A percentile compares a stretch with the other conserved stretches of the same genome.
phyloP scores from a whole-genome alignment of 306 rosid species.

The Castanea crenata region DNA sequence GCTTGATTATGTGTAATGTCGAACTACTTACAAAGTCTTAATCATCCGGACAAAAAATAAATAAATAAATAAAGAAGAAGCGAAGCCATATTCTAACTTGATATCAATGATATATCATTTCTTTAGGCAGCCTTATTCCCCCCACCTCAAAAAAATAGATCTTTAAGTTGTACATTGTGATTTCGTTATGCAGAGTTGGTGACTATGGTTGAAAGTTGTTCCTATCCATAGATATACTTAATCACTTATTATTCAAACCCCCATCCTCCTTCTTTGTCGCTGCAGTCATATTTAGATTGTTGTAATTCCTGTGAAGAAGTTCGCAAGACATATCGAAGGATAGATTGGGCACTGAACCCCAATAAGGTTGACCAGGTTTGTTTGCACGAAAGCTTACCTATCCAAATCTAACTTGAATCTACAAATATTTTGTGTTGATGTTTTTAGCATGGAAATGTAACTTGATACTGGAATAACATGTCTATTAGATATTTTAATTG shows the following conservation, averaged over 20 bases:
- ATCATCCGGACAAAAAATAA: not conserved
- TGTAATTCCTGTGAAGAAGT: slow-evolving; percentile 94
- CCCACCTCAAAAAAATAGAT: not conserved
- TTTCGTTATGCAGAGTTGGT: not conserved
- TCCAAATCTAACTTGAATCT: not conserved
- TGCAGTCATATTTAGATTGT: slow-evolving; percentile 82
- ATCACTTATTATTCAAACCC: not conserved
- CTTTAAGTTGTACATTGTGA: not conserved
- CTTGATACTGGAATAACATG: not conserved
- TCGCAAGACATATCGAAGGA: slow-evolving; percentile 88
- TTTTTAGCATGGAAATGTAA: not conserved
- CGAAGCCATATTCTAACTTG: not conserved
- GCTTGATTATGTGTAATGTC: not conserved
- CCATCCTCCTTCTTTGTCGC: not conserved
- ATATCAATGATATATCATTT: not conserved
- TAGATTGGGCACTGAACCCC: slow-evolving; percentile 94
- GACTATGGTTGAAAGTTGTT: not conserved
- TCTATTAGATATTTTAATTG: not conserved
- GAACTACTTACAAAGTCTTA: not conserved
- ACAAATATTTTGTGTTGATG: not conserved
- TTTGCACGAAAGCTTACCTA: slow-evolving; percentile 22
- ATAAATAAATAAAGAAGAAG: too few relatives aligned
- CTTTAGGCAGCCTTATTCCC: not conserved
- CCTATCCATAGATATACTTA: not conserved
- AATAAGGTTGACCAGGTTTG: slow-evolving; percentile 89